phyloP scores from a whole-genome alignment of 495 filamentous ascomycete species.

The Penicillium fimorum region DNA sequence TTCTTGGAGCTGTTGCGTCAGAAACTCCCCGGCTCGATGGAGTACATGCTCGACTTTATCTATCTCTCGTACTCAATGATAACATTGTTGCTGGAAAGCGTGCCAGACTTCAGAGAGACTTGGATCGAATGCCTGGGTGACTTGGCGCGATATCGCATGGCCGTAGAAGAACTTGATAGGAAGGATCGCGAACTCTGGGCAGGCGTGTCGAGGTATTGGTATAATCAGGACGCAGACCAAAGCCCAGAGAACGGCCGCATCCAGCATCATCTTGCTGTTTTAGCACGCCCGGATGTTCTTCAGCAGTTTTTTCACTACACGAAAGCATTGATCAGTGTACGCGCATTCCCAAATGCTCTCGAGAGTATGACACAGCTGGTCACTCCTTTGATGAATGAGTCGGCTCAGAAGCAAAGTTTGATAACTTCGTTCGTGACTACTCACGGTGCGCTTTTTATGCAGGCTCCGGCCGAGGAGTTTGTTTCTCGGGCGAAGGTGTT shows the following conservation, averaged over 20 bases:
- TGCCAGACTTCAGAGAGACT: slow-evolving; percentile 72
- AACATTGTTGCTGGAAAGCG: slow-evolving; percentile 72
- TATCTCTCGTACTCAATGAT: slow-evolving; percentile 81
- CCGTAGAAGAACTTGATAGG: slow-evolving; percentile 70
- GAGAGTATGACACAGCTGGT: slow-evolving; percentile 72
- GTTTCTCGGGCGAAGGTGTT: slow-evolving; percentile 50
- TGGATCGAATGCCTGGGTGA: slow-evolving; percentile 93
- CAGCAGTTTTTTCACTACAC: slow-evolving; percentile 77
- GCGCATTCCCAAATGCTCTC: slow-evolving; percentile 59
- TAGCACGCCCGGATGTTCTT: slow-evolving; percentile 69
- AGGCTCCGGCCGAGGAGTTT: slow-evolving; percentile 48
- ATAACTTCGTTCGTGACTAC: slow-evolving; percentile 58
- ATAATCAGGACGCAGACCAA: slow-evolving; percentile 71
- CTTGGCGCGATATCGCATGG: slow-evolving; percentile 71
- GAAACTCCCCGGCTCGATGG: slow-evolving; percentile 65
- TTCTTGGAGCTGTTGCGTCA: slow-evolving; percentile 73
- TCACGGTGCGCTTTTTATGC: slow-evolving; percentile 65
- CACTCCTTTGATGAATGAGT: slow-evolving; percentile 52
- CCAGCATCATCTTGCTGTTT: slow-evolving; percentile 82
- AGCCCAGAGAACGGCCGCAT: slow-evolving; percentile 68
- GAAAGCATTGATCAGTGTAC: slow-evolving; percentile 46
- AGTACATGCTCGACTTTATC: slow-evolving; percentile 81
- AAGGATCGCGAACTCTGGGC: slow-evolving; percentile 78
- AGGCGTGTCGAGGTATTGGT: slow-evolving; percentile 75
- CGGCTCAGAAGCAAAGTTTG: slow-evolving; percentile 32